Base-by-base conservation (phyloP, 129 eudicot genomes). In the Smallanthus sonchifolius region DNA sequence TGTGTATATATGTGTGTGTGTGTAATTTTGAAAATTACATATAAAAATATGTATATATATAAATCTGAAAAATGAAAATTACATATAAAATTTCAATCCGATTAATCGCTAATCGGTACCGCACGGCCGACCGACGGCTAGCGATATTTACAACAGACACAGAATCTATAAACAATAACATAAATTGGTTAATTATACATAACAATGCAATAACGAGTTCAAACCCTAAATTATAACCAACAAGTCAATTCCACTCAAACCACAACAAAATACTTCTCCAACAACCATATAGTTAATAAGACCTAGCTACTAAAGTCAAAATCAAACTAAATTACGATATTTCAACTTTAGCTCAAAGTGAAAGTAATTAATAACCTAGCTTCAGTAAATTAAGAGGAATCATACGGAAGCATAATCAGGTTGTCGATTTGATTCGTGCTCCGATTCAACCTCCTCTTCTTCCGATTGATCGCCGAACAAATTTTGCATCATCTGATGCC, bases 401-500 rank as follows among this genome's bases (percentile, higher is more conserved):
- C 87, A 37, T 86, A 93, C 98, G 24, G 98, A 90, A 24, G 83
- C 83, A 65, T 88, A 86, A 49, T 83, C 90, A 49, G 97, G 92
- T 51, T 90, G 99, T 49, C 96, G 93, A 81, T 89, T 95, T 35
- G 99, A 95, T 80, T 95, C 99, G 70, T 95, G 99, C 76, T 88
- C 99, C 15, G 99, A 95, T 80, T 95, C 97, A 47, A 95, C 92
- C 74, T 94, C 97, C 60, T 88, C 97, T 13, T 90, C 96, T 66
- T 94, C 99, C 19, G 97, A 95, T 71, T 94, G 96, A 70, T 91
- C 99, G 15, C 99, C 99, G 86, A 95, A 95, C 71, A 95, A 65
- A 51, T 95, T 95, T 72, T 95, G 97, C 99, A 95, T 95, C 97
- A 95, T 95, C 91, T 91, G 91, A 85, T 90, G 97, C 91, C 99